Percentiles rank a stretch among this genome's conserved stretches.
phyloP scores from a whole-genome alignment of 345 rosid species.

The Gossypium bickii region DNA sequence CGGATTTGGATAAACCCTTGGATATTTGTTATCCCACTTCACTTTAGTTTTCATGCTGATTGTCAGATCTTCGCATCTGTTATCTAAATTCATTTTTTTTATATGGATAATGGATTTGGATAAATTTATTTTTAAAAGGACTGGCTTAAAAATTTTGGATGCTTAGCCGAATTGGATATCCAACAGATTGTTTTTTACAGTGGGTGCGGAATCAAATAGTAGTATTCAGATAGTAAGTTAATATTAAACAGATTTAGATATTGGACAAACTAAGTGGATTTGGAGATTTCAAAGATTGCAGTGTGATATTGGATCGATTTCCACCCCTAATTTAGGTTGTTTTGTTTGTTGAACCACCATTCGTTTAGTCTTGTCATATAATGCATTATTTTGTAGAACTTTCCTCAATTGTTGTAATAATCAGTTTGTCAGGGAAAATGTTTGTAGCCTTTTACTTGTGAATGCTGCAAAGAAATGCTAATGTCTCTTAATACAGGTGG shows the following conservation, averaged over 20 bases:
- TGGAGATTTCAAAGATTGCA: neutral
- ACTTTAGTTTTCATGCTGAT: neutral
- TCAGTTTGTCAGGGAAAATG: neutral
- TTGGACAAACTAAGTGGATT: neutral
- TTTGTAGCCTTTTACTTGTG: neutral
- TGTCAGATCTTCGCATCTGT: neutral
- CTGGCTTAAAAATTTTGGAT: neutral
- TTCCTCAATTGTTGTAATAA: neutral
- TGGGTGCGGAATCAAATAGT: neutral
- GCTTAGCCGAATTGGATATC: neutral
- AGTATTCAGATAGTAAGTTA: neutral
- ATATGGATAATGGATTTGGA: no score
- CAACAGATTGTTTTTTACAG: neutral
- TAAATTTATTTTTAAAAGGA: no score
- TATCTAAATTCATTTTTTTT: neutral
- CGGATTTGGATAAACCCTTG: neutral
- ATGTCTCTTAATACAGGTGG: slow-evolving; percentile 37
- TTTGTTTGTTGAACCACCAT: neutral
- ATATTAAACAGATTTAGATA: neutral
- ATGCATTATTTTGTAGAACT: neutral
- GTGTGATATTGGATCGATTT: neutral
- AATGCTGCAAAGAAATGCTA: neutral
- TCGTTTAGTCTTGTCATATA: neutral
- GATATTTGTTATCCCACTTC: neutral
- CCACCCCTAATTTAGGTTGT: neutral